Base-by-base conservation (phyloP, 257 asterid genomes). In the Nemophila menziesii region DNA sequence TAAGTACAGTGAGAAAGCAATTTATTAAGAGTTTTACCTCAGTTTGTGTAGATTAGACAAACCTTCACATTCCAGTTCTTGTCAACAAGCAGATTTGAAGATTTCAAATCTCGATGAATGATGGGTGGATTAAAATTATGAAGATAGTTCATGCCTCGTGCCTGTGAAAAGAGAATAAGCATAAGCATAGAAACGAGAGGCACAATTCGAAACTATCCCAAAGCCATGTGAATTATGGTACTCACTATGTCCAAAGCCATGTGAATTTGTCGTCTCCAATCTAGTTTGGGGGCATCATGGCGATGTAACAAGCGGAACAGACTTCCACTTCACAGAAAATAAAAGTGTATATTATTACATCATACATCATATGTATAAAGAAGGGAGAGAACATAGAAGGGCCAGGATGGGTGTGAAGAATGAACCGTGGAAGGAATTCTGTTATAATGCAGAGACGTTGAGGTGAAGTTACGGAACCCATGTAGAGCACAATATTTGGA, bases 1-100 rank as follows among this genome's bases (percentile, higher is more conserved):
- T 16, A 2, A 23, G 19, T 40, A 40, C 19, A 11, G 23, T 40
- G 11, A 40, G 22, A 4, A 2, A 2, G 11, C 21, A 36, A 19
- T 3, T n/a, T 3, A 11, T 33, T 2, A 22, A 20, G 56, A 29
- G 3, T 44, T 43, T 41, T 33, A n/a, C n/a, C n/a, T n/a, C n/a
- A n/a, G n/a, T n/a, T 7, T 29, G 36, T 29, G 45, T 16, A 17
- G 8, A 16, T 0, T 8, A 40, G 21, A 12, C 71, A 46, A 42
- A 89, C 97, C 92, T 89, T 89, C 52, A 89, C 97, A 22, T 82
- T 78, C 97, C 95, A 89, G 70, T 89, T 89, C 75, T 52, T 84
- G 70, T 89, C 95, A 47, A 89, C 97, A 37, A 89, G 97, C 71
- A 89, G 97, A 74, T 89, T 89, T 14, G 95, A 89, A 44, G 97